Conservation (phyloP, 2,329 filamentous ascomycete species). For the Calonectria crousiana region DNA sequence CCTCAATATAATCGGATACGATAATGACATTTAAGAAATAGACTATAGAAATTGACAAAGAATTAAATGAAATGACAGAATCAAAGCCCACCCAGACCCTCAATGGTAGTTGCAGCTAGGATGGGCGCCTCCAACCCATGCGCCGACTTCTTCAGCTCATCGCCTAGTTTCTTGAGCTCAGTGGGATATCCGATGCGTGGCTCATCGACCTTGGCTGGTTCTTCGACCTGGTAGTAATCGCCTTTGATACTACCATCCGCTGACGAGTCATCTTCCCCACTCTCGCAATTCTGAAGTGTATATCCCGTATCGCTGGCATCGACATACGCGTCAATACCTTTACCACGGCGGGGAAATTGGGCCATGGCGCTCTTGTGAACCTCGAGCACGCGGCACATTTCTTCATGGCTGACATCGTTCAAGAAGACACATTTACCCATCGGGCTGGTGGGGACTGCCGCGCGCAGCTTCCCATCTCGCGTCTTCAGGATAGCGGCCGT, state of each 20-base stretch:
- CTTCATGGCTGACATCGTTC: constrained; percentile 73
- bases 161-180: not conserved
- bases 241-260: not conserved
- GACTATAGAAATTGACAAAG: not conserved
- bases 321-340: constrained; percentile 76
- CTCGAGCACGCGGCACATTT: constrained; percentile 71
- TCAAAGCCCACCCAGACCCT: not conserved
- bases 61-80: not conserved
- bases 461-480: constrained; percentile 75
- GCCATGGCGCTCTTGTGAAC: constrained; percentile 75
- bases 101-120: not conserved
- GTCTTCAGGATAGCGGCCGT: constrained; percentile 79
- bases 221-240: not conserved
- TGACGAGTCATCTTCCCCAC: not conserved
- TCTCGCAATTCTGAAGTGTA: constrained; percentile 44
- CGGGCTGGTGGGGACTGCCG: constrained; percentile 74
- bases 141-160: not conserved
- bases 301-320: constrained; percentile 77
- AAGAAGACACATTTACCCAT: constrained; percentile 76
- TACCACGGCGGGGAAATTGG: constrained; percentile 72
- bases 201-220: not conserved
- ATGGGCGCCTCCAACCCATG: not conserved
- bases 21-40: not conserved
- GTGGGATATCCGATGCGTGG: not conserved
- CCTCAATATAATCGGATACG: not conserved